These are phyloP conservation scores for Kwoniella shivajii DNA, from an alignment of 1,284 basidiomycete species.

Conservation along the genomic window DNA sequence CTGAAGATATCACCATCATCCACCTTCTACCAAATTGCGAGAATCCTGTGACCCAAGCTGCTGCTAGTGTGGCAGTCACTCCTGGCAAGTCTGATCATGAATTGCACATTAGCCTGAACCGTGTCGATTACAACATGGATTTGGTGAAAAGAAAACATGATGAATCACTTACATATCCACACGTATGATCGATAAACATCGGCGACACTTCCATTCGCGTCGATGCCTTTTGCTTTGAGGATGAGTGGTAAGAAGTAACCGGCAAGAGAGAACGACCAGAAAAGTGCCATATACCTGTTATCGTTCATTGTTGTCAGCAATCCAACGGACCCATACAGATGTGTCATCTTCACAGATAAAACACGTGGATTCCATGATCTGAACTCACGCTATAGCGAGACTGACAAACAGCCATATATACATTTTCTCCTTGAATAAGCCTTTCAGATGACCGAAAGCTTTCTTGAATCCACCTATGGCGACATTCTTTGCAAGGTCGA, in stretches of 20 bases:
- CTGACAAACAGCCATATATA: slow-evolving; percentile 45
- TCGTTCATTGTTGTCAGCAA: too few species aligned
- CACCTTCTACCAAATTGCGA: slow-evolving; percentile 46
- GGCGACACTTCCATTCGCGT: slow-evolving; percentile 24
- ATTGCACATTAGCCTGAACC: neutral
- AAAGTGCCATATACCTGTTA: slow-evolving; percentile 38
- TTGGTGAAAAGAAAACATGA: too few species aligned
- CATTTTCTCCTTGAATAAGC: slow-evolving; percentile 41
- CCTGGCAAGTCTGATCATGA: slow-evolving; percentile 45
- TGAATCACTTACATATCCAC: slow-evolving; percentile 31
- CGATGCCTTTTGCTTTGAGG: slow-evolving; percentile 37
- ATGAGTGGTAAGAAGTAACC: slow-evolving; percentile 54
- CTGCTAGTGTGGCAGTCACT: slow-evolving; percentile 31
- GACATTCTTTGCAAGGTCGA: slow-evolving; percentile 24
- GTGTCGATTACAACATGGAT: too few species aligned
- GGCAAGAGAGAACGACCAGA: slow-evolving; percentile 53
- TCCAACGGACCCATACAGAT: too few species aligned
- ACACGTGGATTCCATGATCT: too few species aligned
- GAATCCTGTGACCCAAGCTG: slow-evolving; percentile 29
- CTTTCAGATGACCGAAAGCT: slow-evolving; percentile 44
- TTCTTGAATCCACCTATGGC: slow-evolving; percentile 22
- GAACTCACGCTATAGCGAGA: slow-evolving; percentile 35
- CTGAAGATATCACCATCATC: slow-evolving; percentile 49
- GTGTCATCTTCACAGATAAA: too few species aligned
- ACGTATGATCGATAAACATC: slow-evolving; percentile 52